These are phyloP conservation scores for Drechmeria coniospora DNA, from an alignment of 2,329 filamentous ascomycete species.

Conservation along the genomic window DNA sequence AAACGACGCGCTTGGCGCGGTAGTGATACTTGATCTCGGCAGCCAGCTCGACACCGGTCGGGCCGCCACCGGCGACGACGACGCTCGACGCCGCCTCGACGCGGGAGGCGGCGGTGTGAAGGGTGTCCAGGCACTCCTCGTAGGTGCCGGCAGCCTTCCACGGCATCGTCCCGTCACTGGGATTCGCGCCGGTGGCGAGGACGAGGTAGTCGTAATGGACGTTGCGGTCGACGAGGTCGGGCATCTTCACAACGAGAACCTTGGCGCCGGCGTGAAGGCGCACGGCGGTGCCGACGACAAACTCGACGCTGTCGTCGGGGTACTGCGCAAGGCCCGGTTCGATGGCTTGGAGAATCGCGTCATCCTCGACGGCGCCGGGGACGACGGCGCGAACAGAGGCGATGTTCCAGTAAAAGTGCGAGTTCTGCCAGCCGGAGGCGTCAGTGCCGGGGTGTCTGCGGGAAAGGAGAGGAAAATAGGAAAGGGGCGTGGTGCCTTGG, in stretches of 20 bases:
- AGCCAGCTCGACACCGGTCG: constrained; percentile 39
- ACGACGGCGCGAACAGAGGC: constrained; percentile 40
- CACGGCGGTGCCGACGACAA: constrained; percentile 34
- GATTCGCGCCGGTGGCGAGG: constrained; percentile 37
- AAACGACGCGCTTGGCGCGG: constrained; percentile 31
- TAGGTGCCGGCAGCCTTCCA: constrained; percentile 37
- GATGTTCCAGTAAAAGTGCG: constrained; percentile 44
- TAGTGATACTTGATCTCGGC: constrained; percentile 39
- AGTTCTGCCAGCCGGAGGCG: constrained; percentile 22
- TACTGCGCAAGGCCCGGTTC: constrained; percentile 33
- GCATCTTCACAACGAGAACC: constrained; percentile 23
- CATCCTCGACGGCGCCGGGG: constrained; percentile 31
- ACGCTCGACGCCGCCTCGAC: constrained; percentile 33
- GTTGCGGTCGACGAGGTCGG: constrained; percentile 12
- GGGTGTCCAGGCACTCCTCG: constrained; percentile 23
- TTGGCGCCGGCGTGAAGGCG: constrained; percentile 22
- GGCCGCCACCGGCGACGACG: constrained; percentile 39
- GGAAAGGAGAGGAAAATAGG: no score
- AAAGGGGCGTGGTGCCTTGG: constrained; percentile 32
- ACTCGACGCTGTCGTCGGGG: constrained; percentile 30
- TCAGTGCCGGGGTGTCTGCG: background rate
- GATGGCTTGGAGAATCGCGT: constrained; percentile 34
- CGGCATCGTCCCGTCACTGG: constrained; percentile 23
- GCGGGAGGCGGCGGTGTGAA: constrained; percentile 24
- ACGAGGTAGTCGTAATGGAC: constrained; percentile 41